phyloP scores from a whole-genome alignment of 306 rosid genomes.

The Cicer yamashitae region DNA sequence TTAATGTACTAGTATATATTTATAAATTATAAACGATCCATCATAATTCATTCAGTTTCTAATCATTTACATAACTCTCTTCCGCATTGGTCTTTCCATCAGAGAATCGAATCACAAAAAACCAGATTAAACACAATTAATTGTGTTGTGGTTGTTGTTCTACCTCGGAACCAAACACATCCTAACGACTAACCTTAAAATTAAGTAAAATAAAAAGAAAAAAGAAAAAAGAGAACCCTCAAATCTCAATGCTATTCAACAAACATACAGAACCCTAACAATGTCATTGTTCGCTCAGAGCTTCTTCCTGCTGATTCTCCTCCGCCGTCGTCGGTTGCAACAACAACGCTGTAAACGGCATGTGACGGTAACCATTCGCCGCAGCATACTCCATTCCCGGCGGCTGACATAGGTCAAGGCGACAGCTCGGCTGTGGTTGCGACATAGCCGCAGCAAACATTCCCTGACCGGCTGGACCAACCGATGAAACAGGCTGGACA shows the following conservation, averaged over 20 bases:
- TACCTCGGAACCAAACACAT: slow-evolving; percentile 8
- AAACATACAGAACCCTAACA: background rate
- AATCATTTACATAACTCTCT: slow-evolving; percentile 46
- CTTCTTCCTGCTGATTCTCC: slow-evolving; percentile 60
- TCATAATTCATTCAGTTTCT: slow-evolving; percentile 19
- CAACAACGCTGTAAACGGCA: slow-evolving; percentile 89
- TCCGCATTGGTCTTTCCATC: slow-evolving; percentile 9
- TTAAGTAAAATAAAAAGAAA: background rate
- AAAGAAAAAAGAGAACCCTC: background rate
- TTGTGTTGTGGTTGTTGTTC: background rate
- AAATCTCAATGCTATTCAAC: slow-evolving; percentile 1
- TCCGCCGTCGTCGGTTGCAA: slow-evolving; percentile 68
- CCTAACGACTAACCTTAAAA: slow-evolving; percentile 24
- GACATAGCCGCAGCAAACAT: slow-evolving; percentile 53
- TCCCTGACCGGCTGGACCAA: slow-evolving; percentile 45
- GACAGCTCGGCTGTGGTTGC: slow-evolving; percentile 63
- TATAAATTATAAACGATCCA: slow-evolving; percentile 20
- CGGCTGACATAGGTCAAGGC: slow-evolving; percentile 67
- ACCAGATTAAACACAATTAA: background rate
- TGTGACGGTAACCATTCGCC: slow-evolving; percentile 57
- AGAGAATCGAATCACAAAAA: background rate
- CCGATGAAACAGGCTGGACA: slow-evolving; percentile 46
- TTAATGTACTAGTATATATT: background rate
- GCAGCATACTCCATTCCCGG: slow-evolving; percentile 57
- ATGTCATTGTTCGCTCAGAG: slow-evolving; percentile 53